Percentiles rank a stretch among this genome's conserved stretches.
Conservation (phyloP, 768 basidiomycete species). For the Rubroboletus pulcherrimus region DNA sequence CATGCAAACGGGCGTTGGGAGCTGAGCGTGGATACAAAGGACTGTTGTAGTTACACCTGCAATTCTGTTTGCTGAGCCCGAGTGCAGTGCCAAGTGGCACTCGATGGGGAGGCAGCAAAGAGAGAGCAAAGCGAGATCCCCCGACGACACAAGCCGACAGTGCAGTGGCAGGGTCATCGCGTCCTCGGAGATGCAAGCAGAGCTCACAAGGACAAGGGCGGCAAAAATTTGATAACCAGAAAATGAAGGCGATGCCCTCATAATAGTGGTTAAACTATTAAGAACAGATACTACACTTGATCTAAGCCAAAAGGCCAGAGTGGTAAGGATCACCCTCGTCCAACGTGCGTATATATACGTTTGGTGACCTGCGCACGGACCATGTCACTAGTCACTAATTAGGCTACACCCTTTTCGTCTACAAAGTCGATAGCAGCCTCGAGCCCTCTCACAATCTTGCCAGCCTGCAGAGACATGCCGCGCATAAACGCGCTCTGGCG, state of each 20-base stretch:
- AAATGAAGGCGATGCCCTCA: slow-evolving; percentile 50
- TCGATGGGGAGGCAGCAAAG: slow-evolving; percentile 2
- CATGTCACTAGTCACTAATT: not conserved
- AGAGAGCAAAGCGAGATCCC: slow-evolving; percentile 38
- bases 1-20: no score
- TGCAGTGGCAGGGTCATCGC: slow-evolving; percentile 41
- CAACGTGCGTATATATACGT: slow-evolving; percentile 9
- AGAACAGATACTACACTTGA: slow-evolving; percentile 79
- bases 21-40: no score
- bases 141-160: slow-evolving; percentile 57
- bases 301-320: slow-evolving; percentile 61
- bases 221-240: slow-evolving; percentile 49
- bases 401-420: slow-evolving; percentile 20
- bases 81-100: not conserved
- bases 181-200: slow-evolving; percentile 42
- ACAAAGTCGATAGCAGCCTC: slow-evolving; percentile 42
- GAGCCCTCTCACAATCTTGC: slow-evolving; percentile 35
- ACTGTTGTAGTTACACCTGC: no score
- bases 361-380: slow-evolving; percentile 16
- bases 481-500: slow-evolving; percentile 29
- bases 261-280: slow-evolving; percentile 58
- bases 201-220: slow-evolving; percentile 28
- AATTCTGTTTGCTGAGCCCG: slow-evolving; percentile 14
- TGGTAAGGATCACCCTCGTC: slow-evolving; percentile 6
- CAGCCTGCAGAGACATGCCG: slow-evolving; percentile 33